Base-by-base conservation (phyloP, 345 rosid genomes). In the Mangifera indica region DNA sequence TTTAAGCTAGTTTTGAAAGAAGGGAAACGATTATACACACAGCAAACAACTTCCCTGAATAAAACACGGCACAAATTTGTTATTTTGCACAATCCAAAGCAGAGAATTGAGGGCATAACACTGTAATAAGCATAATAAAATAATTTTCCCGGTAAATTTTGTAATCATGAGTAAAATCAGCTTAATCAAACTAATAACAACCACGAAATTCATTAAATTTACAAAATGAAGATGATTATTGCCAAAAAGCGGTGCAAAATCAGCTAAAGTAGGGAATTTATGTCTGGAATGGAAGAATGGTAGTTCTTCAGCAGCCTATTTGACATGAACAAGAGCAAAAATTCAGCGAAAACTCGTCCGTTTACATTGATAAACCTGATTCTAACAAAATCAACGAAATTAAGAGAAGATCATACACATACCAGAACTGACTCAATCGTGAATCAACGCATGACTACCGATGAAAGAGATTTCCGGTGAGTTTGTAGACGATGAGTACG, bases 391-490 rank as follows among this genome's bases (percentile, higher is more conserved):
- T 54, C 75, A 18, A 52, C 11, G 25, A 26, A 51, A 42, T 20
- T 42, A 42, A 17, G 53, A 17, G 29, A 26, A 45, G 1, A 24
- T 59, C 73, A 11, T 58, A 70, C 18, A 45, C 73, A 11, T 58
- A 70, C 18, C 73, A 46, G 55, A 58, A 70, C 46, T 26, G 11
- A 48, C 46, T 59, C 29, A 34, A 24, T 24, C n/a, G 52, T 18
- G 45, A 71, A 44, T 71, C 62, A 18, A 63, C 13, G 10, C 11
- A 55, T 53, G 49, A 55, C 3, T 63, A 40, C 75, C 3, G 44
- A 63, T 22, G 13, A 65, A 68, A 63, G 70, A 72, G 63, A 63
- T 56, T 59, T 15, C 24, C 10, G 25, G 21, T 56, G 63, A 68
- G 51, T 54, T 67, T 7, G 59, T n/a, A 29, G 6, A 66, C 12